phyloP scores from a whole-genome alignment of 2,329 filamentous ascomycete species.

The Fusarium graminum region DNA sequence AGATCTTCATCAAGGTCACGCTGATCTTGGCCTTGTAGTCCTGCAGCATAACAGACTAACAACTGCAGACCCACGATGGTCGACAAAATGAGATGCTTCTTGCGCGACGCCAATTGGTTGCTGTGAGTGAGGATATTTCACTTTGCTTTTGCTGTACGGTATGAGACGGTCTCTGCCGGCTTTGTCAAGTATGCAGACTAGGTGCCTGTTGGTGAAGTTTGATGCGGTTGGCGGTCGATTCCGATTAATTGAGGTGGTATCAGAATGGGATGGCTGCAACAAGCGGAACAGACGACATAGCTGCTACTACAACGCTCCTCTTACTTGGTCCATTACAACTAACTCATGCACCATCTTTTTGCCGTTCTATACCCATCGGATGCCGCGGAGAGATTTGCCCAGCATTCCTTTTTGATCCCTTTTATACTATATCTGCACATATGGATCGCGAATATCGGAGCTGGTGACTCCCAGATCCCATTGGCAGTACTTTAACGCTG shows the following conservation, averaged over 20 bases:
- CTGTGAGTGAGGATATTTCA: conserved; percentile 8
- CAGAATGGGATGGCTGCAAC: conserved; percentile 17
- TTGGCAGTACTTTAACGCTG: not conserved
- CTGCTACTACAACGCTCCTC: too few species aligned
- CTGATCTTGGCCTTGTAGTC: conserved; percentile 17
- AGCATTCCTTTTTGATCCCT: too few species aligned
- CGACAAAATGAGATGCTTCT: conserved; percentile 37
- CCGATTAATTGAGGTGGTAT: conserved; percentile 19
- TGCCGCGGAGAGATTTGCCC: too few species aligned
- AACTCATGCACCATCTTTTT: not conserved
- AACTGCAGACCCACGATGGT: conserved; percentile 30
- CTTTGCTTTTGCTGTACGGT: conserved; percentile 35
- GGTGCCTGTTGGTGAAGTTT: conserved; percentile 17
- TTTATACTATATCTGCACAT: not conserved
- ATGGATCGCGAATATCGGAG: conserved; percentile 8
- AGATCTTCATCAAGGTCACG: conserved; percentile 16
- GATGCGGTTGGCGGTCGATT: conserved; percentile 34
- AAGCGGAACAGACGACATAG: not conserved
- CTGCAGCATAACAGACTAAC: not conserved
- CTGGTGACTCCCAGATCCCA: too few species aligned
- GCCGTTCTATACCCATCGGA: too few species aligned
- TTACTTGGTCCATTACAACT: not conserved
- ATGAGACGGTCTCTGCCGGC: conserved; percentile 23
- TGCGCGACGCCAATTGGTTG: conserved; percentile 32
- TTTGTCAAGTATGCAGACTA: conserved; percentile 17